These are phyloP conservation scores for Geotrichum aggregatum DNA, from an alignment of 1,139 yeast genomes.

Conservation along the genomic window DNA sequence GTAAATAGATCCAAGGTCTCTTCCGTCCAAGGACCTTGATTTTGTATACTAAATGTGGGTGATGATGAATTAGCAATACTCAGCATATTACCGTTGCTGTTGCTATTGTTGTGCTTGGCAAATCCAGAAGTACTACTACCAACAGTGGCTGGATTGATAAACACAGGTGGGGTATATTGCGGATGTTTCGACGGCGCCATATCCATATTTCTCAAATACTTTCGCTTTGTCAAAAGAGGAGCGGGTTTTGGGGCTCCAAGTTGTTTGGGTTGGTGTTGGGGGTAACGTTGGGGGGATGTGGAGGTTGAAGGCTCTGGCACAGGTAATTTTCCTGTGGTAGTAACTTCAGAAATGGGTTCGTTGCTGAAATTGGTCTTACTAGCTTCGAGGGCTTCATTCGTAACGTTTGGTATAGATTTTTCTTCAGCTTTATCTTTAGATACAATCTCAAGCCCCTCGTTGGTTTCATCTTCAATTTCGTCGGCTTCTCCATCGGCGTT, in stretches of 20 bases:
- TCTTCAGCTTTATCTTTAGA: background rate
- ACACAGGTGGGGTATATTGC: constrained; percentile 10
- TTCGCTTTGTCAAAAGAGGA: background rate
- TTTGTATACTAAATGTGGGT: constrained; percentile 7
- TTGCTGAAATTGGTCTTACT: too few species aligned
- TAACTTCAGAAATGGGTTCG: background rate
- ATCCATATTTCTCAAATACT: background rate
- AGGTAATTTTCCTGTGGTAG: background rate
- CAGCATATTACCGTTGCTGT: too few species aligned
- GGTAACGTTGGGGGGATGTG: background rate
- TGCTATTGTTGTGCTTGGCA: background rate
- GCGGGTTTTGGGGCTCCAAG: too few species aligned
- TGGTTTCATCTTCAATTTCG: too few species aligned
- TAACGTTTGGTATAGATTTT: background rate
- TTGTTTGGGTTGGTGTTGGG: too few species aligned
- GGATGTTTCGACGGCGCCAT: constrained; percentile 11
- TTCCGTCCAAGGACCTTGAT: constrained; percentile 23
- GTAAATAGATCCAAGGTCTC: constrained; percentile 24
- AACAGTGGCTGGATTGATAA: background rate
- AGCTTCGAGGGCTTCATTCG: too few species aligned
- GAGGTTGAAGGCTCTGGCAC: background rate
- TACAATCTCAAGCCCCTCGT: background rate
- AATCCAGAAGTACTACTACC: background rate
- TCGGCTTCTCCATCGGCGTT: background rate
- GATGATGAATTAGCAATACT: too few species aligned